These are phyloP conservation scores for Penicillium crustosum DNA, from an alignment of 2,329 filamentous ascomycete genomes.

Conservation along the genomic window DNA sequence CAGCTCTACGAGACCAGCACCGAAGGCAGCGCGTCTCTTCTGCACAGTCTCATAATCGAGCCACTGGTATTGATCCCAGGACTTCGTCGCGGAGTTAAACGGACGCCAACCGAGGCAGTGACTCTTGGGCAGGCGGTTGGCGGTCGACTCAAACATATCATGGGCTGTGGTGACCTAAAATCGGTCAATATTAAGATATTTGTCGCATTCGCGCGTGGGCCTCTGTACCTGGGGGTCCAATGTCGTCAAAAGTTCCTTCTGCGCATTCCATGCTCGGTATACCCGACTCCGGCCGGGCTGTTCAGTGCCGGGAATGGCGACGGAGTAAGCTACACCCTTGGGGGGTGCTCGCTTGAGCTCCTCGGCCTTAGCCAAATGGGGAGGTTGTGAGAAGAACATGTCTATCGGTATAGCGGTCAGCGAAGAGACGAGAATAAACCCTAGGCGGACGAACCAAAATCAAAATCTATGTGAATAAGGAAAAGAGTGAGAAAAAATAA, in stretches of 20 bases:
- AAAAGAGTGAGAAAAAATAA: slow-evolving; percentile 43
- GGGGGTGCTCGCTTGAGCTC: slow-evolving; percentile 65
- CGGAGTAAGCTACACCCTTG: slow-evolving; percentile 72
- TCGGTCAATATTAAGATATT: background rate
- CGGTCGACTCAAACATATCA: slow-evolving; percentile 74
- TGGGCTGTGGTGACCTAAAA: slow-evolving; percentile 64
- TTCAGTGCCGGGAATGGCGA: slow-evolving; percentile 73
- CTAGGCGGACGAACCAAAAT: background rate
- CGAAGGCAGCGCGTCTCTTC: slow-evolving; percentile 76
- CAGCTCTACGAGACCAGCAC: slow-evolving; percentile 79
- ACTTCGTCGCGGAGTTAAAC: slow-evolving; percentile 72
- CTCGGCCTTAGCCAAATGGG: slow-evolving; percentile 39
- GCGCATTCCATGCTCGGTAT: slow-evolving; percentile 80
- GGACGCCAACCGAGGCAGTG: slow-evolving; percentile 77
- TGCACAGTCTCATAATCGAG: slow-evolving; percentile 78
- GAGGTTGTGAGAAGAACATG: slow-evolving; percentile 42
- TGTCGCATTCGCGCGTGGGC: background rate
- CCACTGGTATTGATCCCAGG: slow-evolving; percentile 78
- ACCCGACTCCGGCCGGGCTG: slow-evolving; percentile 69
- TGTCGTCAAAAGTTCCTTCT: slow-evolving; percentile 69
- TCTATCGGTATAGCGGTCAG: background rate
- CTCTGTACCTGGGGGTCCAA: slow-evolving; percentile 63
- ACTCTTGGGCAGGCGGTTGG: slow-evolving; percentile 62
- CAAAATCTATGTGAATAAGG: background rate
- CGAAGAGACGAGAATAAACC: background rate